Base-by-base conservation (phyloP, 2,329 filamentous ascomycete genomes). In the Trichoderma endophyticum region DNA sequence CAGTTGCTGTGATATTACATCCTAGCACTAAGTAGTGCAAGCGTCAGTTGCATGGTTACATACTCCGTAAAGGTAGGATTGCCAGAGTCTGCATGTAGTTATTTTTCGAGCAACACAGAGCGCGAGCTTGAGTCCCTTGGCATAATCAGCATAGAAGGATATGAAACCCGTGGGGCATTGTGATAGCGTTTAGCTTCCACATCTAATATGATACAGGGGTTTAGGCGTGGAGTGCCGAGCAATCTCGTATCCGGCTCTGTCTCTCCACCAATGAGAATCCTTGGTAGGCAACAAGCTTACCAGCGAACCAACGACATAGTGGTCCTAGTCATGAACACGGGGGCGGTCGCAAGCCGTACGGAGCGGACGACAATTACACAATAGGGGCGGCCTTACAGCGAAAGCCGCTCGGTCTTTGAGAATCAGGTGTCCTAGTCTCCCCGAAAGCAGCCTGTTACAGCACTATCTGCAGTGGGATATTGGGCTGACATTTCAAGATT, bases 181-280 rank as follows among this genome's bases (percentile, higher is more conserved):
- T 26, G 34, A 63, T 26, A 24, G 60, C 30, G 32, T n/a, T 28
- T 4, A 28, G 64, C 64, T 57, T 67, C 51, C 32, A 56, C 48
- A 57, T 36, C 48, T 36, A 57, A 57, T 57, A 39, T 67, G 48
- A 67, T 67, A 57, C 64, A 67, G 64, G 63, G 64, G 64, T 18
- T 62, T 18, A 36, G 26, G 24, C 60, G 60, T 63, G 60, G 60
- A 63, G 60, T 43, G 36, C 60, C 14, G 34, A 63, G 60, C 34
- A 32, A 51, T 48, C 54, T 68, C 65, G 54, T 60, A 68, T 68
- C 54, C 65, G 65, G 65, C 51, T 12, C 15, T 32, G 54, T 68
- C 24, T 43, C 54, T 68, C 65, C 65, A 68, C 65, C 65, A 68
- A 68, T 59, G 1, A 59, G 9, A 43, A 59, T 3, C 18, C 34